A percentile compares a stretch with the other conserved stretches of the same genome.
These are phyloP conservation scores for Chytriomyces sp. DNA, from an alignment of 192 early-diverging fungal species.

Conservation along the genomic window DNA sequence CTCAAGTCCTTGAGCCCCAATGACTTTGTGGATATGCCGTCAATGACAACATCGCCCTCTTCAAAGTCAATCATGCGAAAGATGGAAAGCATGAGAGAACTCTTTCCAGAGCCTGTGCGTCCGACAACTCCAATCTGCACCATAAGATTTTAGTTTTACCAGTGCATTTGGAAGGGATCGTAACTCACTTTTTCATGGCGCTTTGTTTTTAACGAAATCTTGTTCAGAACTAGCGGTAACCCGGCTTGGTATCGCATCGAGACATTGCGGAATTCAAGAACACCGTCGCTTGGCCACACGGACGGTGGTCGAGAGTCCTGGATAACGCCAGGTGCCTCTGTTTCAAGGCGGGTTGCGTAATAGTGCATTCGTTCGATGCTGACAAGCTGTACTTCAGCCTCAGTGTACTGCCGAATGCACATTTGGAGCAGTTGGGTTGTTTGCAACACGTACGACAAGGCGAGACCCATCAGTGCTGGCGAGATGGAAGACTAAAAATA, in stretches of 20 bases:
- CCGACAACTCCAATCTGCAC: conserved; percentile 44
- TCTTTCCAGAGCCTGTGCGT: conserved; percentile 58
- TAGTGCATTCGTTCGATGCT: conserved; percentile 33
- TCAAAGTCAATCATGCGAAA: conserved; percentile 48
- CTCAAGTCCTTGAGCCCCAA: conserved; percentile 50
- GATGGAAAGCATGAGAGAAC: conserved; percentile 41
- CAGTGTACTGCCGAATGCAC: conserved; percentile 41
- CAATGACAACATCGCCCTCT: conserved; percentile 70
- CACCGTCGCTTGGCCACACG: conserved; percentile 52
- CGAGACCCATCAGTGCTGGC: conserved; percentile 32
- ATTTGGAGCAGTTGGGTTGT: conserved; percentile 35
- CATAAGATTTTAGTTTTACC: conserved; percentile 56
- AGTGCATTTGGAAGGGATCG: too few relatives aligned
- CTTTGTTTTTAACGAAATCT: conserved; percentile 42
- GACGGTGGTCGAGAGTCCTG: conserved; percentile 34
- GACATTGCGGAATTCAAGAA: conserved; percentile 48
- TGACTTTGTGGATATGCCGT: conserved; percentile 58
- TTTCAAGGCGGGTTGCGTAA: conserved; percentile 54
- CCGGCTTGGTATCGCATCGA: conserved; percentile 50
- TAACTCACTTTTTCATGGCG: conserved; percentile 42
- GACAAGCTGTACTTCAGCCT: conserved; percentile 44
- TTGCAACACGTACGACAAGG: conserved; percentile 38
- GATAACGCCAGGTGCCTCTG: conserved; percentile 68
- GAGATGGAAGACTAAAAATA: conserved; percentile 28
- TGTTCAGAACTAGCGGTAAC: conserved; percentile 50